Evolutionary conservation across 768 basidiomycete species (phyloP), one percentile per base, ranked within the genome.

Genomic region (Holtermanniella nyarrowii): DNA sequence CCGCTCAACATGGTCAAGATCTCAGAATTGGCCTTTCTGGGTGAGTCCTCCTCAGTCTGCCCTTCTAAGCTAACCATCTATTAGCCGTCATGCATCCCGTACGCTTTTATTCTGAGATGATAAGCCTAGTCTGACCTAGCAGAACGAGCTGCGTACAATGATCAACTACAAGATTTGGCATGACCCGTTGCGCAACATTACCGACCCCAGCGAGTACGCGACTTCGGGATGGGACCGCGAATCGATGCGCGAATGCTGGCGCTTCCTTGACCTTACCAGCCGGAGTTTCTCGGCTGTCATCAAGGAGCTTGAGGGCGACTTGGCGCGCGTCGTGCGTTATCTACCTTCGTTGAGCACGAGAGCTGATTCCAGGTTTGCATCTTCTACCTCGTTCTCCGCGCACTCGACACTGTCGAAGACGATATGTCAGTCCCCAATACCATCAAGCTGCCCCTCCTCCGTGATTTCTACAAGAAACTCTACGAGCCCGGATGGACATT

Each of bases 391-490:
- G 85, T 91, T 4, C 78, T 99, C 4, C 82, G 93, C 20, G 95
- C 82, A 4, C 76, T 96, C n/a, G 93, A 99, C 71, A 99, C 93
- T 3, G 80, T 99, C 57, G 93, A 97, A 71, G 93, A 99, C 71
- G 93, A 99, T 74, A 96, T 96, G 90, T 86, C 89, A 0, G 80
- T 99, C 51, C 78, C 86, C 0, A 87, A 89, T 71, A 75, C 80
- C 16, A 71, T 83, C 61, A 99, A 99, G 69, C 86, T 89, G 49
- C 84, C 87, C 2, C 63, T 96, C 24, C 77, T 99, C 26, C 81
- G 87, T 10, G 73, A 80, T 0, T 90, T 96, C 73, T 84, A 91
- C 74, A 71, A 81, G 62, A 80, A 84, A 60, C 83, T 85, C 3
- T 74, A 84, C 21, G 80, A 82, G 3, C 82, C 85, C 0, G 90